Percentiles rank a stretch among this genome's conserved stretches.
These are phyloP conservation scores for Erodium texanum DNA, from an alignment of 441 rosid species.

Conservation along the genomic window DNA sequence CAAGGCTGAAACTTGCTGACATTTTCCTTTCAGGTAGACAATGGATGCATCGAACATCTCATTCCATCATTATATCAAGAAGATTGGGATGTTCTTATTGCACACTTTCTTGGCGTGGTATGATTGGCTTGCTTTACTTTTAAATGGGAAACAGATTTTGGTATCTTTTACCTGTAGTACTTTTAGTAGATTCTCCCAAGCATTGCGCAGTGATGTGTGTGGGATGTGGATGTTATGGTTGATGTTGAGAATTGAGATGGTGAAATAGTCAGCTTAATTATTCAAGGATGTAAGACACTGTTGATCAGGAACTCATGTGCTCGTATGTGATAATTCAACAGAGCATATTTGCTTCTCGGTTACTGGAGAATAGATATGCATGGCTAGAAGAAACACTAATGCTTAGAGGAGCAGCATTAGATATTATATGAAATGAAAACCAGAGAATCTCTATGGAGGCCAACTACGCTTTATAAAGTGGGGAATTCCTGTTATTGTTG, in stretches of 20 bases:
- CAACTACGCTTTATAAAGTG: background rate
- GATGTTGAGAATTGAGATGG: background rate
- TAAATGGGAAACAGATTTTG: background rate
- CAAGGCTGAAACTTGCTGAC: conserved; percentile 9
- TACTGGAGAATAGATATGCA: conserved; percentile 2
- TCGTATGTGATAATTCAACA: background rate
- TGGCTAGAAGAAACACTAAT: background rate
- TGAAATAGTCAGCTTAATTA: background rate
- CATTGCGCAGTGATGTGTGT: background rate
- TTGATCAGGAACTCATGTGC: background rate
- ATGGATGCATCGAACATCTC: conserved; percentile 83
- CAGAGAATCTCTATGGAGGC: background rate
- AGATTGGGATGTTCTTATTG: conserved; percentile 96
- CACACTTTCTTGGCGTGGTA: conserved; percentile 99
- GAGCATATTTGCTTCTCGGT: background rate
- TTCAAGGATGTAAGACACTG: background rate
- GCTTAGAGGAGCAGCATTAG: background rate
- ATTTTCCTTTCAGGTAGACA: conserved; percentile 56
- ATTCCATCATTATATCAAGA: conserved; percentile 65
- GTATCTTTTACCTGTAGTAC: background rate
- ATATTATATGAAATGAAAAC: conserved; percentile 3
- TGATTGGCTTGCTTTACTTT: conserved; percentile 18
- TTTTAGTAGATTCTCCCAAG: background rate
- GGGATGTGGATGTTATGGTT: background rate
- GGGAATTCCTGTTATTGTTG: background rate